Evolutionary conservation across 345 rosid species (phyloP), one percentile per base, ranked within the genome.

Genomic region (Sisymbrium irio): DNA sequence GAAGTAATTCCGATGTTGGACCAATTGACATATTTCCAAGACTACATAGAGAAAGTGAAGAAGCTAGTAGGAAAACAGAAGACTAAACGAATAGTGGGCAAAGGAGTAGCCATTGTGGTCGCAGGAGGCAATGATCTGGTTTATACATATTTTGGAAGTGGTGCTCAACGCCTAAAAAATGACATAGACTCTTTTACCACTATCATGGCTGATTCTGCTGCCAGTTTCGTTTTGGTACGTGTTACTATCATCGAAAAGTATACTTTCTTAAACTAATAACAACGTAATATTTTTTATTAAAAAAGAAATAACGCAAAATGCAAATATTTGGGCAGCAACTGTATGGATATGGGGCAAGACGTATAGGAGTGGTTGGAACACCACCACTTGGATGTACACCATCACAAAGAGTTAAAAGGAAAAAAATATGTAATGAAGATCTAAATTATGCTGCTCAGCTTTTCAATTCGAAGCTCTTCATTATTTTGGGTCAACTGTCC

Each of bases 351-450:
- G 97, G 97, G 65, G 92, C 85, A 28, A 82, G 87, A 59, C 88
- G 80, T 28, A 83, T 89, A 17, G 89, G 71, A 46, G 79, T 87
- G 6, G 0, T 87, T 0, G 71, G 90, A 47, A 20, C 81, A 71
- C 85, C 90, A 4, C 88, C 89, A 25, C 46, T 89, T 9, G 97
- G 98, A 11, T 89, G 97, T 45, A 35, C 83, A 50, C 92, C 97
- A 17, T 67, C 82, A 3, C 92, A 86, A 45, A 83, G 93, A 82
- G 1, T 5, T 83, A 0, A 67, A 64, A 4, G 88, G 96, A 59
- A 82, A 85, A 75, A 44, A 42, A 0, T 82, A 86, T 64, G 79
- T 77, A 55, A 77, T n/a, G 80, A 84, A 2, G 20, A 39, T 1
- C 47, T 59, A 14, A 86, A 93, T 72, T 69, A 82, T 55, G 91